Evolutionary conservation across 2,329 filamentous ascomycete genomes (phyloP), one percentile per base, ranked within the genome.

Genomic region (Clarireedia hainanense): DNA sequence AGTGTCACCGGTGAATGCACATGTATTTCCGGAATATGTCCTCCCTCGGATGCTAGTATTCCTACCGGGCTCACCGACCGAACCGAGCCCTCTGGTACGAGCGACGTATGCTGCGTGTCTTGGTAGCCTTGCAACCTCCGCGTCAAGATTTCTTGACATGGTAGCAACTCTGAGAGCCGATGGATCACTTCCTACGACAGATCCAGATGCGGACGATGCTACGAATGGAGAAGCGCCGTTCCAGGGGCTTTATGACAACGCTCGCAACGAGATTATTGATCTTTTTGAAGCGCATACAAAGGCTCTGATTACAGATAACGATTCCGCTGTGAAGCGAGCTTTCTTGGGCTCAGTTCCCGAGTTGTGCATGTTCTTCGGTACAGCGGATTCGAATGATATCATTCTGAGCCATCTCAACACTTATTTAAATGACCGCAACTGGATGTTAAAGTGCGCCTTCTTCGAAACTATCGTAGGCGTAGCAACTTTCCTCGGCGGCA

Each of bases 401-500:
- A 85, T 99, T 15, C 75, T 99, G 23, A 95, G 91, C 34, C 94
- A 99, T 72, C 76, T 99, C 27, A 97, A 97, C 67, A 99, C 94
- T 0, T 99, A 99, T 65, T 74, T 99, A 7, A 99, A 99, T 63
- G 94, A 97, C 65, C 84, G 87, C 43, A 91, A 99, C 69, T 99
- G 94, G 94, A 90, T 90, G 69, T 75, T 99, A 34, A 96, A 96
- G 70, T 96, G 91, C 65, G 91, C 92, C 2, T 97, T 97, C 68
- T 96, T 99, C 66, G 91, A 96, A 67, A 89, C 91, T 0, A 90
- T 97, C 26, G 89, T 97, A 15, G 92, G 91, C 3, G 91, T 99
- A 61, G 89, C 91, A 4, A 83, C 89, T 1, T 96, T 96, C 63
- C 81, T 97, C 36, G 94, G 94, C 27, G 91, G 88, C 58, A 88